phyloP scores from a whole-genome alignment of 140 eudicot genomes.

The Bidens hawaiensis region DNA sequence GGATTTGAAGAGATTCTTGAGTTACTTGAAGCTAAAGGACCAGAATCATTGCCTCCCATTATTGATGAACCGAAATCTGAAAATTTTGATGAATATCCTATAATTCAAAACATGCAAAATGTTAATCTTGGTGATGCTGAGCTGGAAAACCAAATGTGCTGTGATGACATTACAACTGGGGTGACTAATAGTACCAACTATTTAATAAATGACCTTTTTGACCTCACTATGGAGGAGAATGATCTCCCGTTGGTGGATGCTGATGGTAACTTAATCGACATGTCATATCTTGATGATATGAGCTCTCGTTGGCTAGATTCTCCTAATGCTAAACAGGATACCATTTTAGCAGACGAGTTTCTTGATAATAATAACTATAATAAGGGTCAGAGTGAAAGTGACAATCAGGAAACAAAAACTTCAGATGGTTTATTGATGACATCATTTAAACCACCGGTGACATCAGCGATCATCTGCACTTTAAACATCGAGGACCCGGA shows the following conservation, averaged over 20 bases:
- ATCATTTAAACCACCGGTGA: constrained; percentile 19
- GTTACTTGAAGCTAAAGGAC: constrained; percentile 38
- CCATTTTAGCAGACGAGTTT: constrained; percentile 10
- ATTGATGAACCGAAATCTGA: constrained; percentile 14
- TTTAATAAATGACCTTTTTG: constrained; percentile 37
- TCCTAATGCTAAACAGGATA: constrained; percentile 16
- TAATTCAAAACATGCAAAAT: constrained; percentile 15
- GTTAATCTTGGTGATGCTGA: constrained; percentile 10
- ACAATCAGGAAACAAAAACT: constrained; percentile 10
- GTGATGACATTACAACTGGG: constrained; percentile 11
- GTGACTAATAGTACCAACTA: constrained; percentile 28
- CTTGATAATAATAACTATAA: constrained; percentile 5
- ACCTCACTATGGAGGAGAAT: constrained; percentile 45
- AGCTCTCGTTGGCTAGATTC: constrained; percentile 49
- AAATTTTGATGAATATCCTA: constrained; percentile 9
- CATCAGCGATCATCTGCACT: constrained; percentile 45
- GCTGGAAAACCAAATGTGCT: constrained; percentile 20
- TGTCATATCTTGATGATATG: constrained; percentile 36
- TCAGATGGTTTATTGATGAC: constrained; percentile 18
- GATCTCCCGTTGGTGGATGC: constrained; percentile 39
- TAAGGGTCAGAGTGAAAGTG: constrained; percentile 13
- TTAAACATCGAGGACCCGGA: constrained; percentile 72
- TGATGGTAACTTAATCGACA: constrained; percentile 38
- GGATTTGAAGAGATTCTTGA: constrained; percentile 27
- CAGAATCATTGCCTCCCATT: constrained; percentile 19